Conservation (phyloP, 208 protist species). For the Leptomonas pyrrhocoris region DNA sequence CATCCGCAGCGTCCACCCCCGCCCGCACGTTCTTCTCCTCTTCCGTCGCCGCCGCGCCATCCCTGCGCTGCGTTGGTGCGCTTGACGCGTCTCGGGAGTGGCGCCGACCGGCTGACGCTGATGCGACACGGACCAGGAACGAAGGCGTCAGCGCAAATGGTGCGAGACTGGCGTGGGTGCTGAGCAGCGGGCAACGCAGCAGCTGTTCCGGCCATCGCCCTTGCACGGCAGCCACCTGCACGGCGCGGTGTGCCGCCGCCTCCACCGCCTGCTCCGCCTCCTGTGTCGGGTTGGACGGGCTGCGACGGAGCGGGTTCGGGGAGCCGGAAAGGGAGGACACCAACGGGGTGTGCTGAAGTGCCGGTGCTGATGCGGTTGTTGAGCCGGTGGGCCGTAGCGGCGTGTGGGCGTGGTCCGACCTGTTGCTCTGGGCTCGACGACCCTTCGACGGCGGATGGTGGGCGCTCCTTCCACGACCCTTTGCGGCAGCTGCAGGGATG, state of each 20-base stretch:
- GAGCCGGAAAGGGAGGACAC: not conserved
- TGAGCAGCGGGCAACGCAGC: conserved; percentile 20
- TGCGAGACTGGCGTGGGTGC: conserved; percentile 14
- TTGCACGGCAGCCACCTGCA: conserved; percentile 16
- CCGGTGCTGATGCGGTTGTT: not conserved
- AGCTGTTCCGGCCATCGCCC: conserved; percentile 31
- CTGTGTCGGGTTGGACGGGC: not conserved
- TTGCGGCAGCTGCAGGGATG: not conserved
- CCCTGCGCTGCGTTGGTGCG: too few species aligned
- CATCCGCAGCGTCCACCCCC: not conserved
- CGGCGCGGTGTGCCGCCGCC: not conserved
- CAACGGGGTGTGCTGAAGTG: not conserved
- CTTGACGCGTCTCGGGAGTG: too few species aligned
- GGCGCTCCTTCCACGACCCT: too few species aligned
- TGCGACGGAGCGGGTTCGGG: not conserved
- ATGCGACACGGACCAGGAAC: conserved; percentile 1
- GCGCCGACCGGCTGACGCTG: not conserved
- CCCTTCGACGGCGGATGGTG: not conserved
- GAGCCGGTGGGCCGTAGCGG: not conserved
- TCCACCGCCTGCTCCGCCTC: conserved; percentile 4
- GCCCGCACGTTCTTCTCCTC: too few species aligned
- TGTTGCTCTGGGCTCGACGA: not conserved
- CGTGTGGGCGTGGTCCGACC: not conserved
- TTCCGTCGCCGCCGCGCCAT: not conserved
- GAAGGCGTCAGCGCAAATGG: conserved; percentile 1